Evolutionary conservation across 1,284 basidiomycete species (phyloP).

Genomic region (Quambalaria eucalypti): DNA sequence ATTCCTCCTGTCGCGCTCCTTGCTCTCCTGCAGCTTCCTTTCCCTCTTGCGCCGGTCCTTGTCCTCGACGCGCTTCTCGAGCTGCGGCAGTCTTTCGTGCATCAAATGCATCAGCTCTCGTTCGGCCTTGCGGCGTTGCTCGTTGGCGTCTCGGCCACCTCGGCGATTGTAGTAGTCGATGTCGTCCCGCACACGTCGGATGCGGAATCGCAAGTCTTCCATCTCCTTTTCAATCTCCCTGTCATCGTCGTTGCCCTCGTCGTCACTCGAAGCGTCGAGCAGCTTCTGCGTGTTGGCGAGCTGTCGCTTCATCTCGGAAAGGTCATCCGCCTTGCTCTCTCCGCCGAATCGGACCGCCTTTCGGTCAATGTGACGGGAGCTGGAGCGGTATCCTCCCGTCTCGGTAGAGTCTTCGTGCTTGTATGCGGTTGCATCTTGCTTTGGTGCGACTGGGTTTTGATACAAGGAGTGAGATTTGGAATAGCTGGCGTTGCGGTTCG

Average conservation of each 20-base stretch:
- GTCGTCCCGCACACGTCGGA: slow-evolving; percentile 82
- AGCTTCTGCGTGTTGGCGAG: slow-evolving; percentile 71
- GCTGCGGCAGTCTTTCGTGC: slow-evolving; percentile 83
- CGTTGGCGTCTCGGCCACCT: slow-evolving; percentile 63
- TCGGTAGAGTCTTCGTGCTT: slow-evolving; percentile 61
- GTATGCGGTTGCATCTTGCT: slow-evolving; percentile 87
- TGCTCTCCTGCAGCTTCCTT: slow-evolving; percentile 47
- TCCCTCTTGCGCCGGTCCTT: slow-evolving; percentile 70
- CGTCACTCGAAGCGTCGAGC: slow-evolving; percentile 67
- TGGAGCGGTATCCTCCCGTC: slow-evolving; percentile 66
- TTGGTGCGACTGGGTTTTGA: slow-evolving; percentile 51
- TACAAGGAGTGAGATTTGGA: slow-evolving; percentile 64
- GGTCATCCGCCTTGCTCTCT: slow-evolving; percentile 58
- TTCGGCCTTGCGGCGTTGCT: slow-evolving; percentile 77
- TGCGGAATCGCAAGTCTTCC: slow-evolving; percentile 74
- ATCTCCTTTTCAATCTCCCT: slow-evolving; percentile 69
- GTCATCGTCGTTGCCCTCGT: slow-evolving; percentile 61
- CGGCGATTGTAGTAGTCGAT: slow-evolving; percentile 75
- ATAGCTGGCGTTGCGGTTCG: slow-evolving; percentile 46
- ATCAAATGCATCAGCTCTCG: slow-evolving; percentile 75
- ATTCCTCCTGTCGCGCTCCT: slow-evolving; percentile 77
- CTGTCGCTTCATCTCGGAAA: slow-evolving; percentile 77
- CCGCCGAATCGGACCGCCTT: slow-evolving; percentile 69
- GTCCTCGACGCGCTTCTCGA: slow-evolving; percentile 75
- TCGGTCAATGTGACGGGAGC: slow-evolving; percentile 77